These are phyloP conservation scores for Actinomucor elegans DNA, from an alignment of 371 early-diverging fungal species.

Conservation along the genomic window DNA sequence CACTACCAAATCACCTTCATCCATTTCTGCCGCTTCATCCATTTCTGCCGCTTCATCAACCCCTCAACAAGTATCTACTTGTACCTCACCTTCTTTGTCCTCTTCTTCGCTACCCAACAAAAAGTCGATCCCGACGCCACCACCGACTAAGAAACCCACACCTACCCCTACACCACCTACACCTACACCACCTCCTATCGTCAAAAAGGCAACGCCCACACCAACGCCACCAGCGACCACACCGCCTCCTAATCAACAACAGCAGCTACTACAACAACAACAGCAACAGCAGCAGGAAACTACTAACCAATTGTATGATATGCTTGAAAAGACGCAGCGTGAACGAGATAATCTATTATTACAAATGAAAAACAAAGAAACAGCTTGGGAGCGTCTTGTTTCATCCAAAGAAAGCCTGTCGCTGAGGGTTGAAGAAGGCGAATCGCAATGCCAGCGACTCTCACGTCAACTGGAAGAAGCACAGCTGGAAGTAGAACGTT, in stretches of 20 bases:
- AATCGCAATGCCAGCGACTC: slow-evolving; percentile 19
- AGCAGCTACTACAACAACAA: background rate
- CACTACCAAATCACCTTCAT: background rate
- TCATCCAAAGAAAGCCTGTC: slow-evolving; percentile 43
- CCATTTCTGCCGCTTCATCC: background rate
- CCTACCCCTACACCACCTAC: background rate
- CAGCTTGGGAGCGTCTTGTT: slow-evolving; percentile 42
- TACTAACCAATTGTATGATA: slow-evolving; percentile 23
- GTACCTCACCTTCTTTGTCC: background rate
- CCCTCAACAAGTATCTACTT: background rate
- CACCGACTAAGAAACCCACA: background rate
- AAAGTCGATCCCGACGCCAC: background rate
- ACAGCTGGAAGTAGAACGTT: slow-evolving; percentile 1
- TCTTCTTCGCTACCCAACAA: background rate
- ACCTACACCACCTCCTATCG: slow-evolving; percentile 3
- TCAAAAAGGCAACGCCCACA: background rate
- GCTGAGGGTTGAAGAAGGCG: slow-evolving; percentile 33
- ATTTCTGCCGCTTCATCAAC: too few species aligned
- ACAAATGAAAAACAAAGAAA: slow-evolving; percentile 39
- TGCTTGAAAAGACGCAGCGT: slow-evolving; percentile 32
- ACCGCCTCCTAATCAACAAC: background rate
- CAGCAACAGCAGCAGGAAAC: slow-evolving; percentile 12
- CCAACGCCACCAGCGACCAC: background rate
- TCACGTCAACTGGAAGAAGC: slow-evolving; percentile 13
- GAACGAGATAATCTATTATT: slow-evolving; percentile 24